A percentile compares a stretch with the other conserved stretches of the same genome.
phyloP scores from a whole-genome alignment of 257 asterid species.

The Salvia miltiorrhiza region DNA sequence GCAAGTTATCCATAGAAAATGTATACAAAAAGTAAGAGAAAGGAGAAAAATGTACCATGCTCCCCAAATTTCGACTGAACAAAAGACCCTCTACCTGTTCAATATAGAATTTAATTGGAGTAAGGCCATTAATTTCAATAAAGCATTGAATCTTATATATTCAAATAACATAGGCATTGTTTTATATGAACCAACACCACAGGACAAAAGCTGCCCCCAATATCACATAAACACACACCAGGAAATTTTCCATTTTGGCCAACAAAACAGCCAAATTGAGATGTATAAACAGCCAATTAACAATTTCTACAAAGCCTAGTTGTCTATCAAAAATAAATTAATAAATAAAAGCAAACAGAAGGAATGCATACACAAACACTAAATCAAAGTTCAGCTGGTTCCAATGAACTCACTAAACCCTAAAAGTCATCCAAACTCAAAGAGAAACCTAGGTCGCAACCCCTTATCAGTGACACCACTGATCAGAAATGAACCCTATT shows the following conservation, averaged over 20 bases:
- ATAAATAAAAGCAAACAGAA: not conserved
- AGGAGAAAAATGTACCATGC: conserved; percentile 28
- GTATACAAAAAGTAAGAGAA: too few species aligned
- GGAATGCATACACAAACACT: not conserved
- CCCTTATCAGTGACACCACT: conserved; percentile 2
- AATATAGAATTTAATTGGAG: conserved; percentile 1
- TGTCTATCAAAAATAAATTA: not conserved
- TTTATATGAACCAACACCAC: not conserved
- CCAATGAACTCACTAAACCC: not conserved
- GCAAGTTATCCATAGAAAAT: not conserved
- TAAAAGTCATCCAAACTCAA: not conserved
- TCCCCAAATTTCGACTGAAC: conserved; percentile 14
- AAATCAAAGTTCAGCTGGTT: not conserved
- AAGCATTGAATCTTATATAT: not conserved
- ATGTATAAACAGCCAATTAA: not conserved
- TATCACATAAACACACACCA: not conserved
- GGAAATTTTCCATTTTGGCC: too few species aligned
- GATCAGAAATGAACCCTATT: not conserved
- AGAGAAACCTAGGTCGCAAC: conserved; percentile 6
- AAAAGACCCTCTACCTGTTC: conserved; percentile 26
- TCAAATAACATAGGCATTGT: not conserved
- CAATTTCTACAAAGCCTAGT: too few species aligned
- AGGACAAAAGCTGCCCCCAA: not conserved
- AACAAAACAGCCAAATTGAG: not conserved
- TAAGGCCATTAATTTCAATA: not conserved